Percentiles rank a stretch among this genome's conserved stretches.
Conservation (phyloP, 441 rosid genomes). For the Geranium incanum region DNA sequence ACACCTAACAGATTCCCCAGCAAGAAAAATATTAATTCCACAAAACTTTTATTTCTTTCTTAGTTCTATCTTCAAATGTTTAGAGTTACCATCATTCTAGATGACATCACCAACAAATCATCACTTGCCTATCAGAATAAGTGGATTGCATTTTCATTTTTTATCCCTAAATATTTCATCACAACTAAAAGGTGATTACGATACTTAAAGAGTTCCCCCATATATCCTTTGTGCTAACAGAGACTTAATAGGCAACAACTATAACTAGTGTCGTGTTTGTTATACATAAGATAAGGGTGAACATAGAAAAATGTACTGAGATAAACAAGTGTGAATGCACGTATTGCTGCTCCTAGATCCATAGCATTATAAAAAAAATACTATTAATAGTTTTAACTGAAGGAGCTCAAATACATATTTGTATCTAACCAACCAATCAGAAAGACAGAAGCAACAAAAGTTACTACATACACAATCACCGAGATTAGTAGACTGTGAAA, state of each 20-base stretch:
- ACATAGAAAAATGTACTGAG: neutral
- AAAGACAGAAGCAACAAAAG: neutral
- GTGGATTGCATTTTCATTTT: neutral
- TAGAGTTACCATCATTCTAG: neutral
- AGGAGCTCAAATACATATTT: neutral
- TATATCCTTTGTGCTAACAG: neutral
- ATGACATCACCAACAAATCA: neutral
- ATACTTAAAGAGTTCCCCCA: neutral
- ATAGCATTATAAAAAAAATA: neutral
- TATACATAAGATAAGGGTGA: neutral
- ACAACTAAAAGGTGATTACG: neutral
- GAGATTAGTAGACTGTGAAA: neutral
- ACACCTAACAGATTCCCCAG: neutral
- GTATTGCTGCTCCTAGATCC: neutral
- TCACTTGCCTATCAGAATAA: neutral
- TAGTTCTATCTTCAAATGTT: neutral
- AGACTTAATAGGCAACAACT: neutral
- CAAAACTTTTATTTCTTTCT: neutral
- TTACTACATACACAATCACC: neutral
- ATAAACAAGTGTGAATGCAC: neutral
- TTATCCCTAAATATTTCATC: neutral
- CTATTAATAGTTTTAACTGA: neutral
- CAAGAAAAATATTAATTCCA: neutral
- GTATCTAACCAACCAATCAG: neutral
- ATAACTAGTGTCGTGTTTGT: neutral